Conservation (phyloP, 2,329 filamentous ascomycete genomes). For the Cytospora schulzeri region DNA sequence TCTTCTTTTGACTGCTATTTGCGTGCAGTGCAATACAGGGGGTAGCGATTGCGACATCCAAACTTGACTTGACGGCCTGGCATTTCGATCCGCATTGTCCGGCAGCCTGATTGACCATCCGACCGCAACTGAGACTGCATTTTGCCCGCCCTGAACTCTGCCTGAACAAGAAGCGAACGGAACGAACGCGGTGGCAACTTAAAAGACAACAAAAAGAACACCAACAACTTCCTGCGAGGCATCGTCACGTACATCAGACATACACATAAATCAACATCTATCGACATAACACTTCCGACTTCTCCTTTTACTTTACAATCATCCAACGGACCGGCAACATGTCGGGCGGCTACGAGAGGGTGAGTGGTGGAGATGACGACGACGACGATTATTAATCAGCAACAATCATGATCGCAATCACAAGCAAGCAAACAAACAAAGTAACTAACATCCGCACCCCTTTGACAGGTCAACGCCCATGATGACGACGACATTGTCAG, state of each 20-base stretch:
- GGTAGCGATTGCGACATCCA: neutral
- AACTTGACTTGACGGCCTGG: neutral
- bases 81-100: neutral
- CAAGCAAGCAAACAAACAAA: neutral
- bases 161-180: neutral
- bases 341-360: slow-evolving; percentile 61
- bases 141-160: no score
- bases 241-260: neutral
- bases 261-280: neutral
- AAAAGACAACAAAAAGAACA: neutral
- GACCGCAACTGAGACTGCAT: neutral
- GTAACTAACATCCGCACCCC: slow-evolving; percentile 9
- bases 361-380: slow-evolving; percentile 38
- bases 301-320: slow-evolving; percentile 1
- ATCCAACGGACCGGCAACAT: slow-evolving; percentile 41
- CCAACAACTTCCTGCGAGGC: neutral
- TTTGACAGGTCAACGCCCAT: slow-evolving; percentile 56
- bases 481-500: slow-evolving; percentile 55
- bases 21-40: neutral
- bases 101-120: slow-evolving; percentile 19
- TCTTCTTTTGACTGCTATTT: neutral
- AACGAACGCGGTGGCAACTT: neutral
- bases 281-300: neutral
- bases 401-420: neutral
- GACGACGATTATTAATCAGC: neutral